Evolutionary conservation across 768 basidiomycete species (phyloP).

Genomic region (Candolleomyces eurysporus): DNA sequence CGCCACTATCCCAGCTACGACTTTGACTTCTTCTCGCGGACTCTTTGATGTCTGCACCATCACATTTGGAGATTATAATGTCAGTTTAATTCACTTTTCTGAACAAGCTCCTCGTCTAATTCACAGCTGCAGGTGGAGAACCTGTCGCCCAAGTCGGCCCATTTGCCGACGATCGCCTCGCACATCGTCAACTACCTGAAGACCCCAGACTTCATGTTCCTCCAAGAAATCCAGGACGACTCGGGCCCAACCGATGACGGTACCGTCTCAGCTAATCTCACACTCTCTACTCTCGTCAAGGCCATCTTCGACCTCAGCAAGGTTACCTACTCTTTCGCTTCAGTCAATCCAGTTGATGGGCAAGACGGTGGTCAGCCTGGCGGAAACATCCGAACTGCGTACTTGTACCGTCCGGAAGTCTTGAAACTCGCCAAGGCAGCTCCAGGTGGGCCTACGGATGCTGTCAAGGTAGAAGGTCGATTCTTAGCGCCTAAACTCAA

Average conservation of each 20-base stretch:
- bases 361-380: slow-evolving; percentile 62
- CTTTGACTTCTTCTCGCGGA: slow-evolving; percentile 20
- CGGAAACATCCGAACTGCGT: slow-evolving; percentile 61
- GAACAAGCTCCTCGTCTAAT: not conserved
- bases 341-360: slow-evolving; percentile 50
- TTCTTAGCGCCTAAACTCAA: slow-evolving; percentile 38
- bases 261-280: slow-evolving; percentile 50
- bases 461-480: slow-evolving; percentile 33
- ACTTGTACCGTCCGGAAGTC: slow-evolving; percentile 54
- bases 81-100: slow-evolving; percentile 18
- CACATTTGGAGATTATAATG: slow-evolving; percentile 63
- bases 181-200: slow-evolving; percentile 51
- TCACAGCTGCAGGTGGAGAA: slow-evolving; percentile 47
- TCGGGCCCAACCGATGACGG: slow-evolving; percentile 53
- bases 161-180: slow-evolving; percentile 46
- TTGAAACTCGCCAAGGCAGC: slow-evolving; percentile 44
- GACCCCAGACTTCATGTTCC: slow-evolving; percentile 57
- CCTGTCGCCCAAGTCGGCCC: slow-evolving; percentile 45
- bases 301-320: slow-evolving; percentile 44
- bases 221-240: slow-evolving; percentile 67
- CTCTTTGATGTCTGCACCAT: slow-evolving; percentile 36
- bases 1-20: slow-evolving; percentile 35
- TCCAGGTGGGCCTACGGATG: slow-evolving; percentile 47
- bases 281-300: slow-evolving; percentile 45
- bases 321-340: slow-evolving; percentile 46